A percentile compares a stretch with the other conserved stretches of the same genome.
Evolutionary conservation across 371 early-diverging fungal species (phyloP).

Genomic region (Rhizomucor miehei): DNA sequence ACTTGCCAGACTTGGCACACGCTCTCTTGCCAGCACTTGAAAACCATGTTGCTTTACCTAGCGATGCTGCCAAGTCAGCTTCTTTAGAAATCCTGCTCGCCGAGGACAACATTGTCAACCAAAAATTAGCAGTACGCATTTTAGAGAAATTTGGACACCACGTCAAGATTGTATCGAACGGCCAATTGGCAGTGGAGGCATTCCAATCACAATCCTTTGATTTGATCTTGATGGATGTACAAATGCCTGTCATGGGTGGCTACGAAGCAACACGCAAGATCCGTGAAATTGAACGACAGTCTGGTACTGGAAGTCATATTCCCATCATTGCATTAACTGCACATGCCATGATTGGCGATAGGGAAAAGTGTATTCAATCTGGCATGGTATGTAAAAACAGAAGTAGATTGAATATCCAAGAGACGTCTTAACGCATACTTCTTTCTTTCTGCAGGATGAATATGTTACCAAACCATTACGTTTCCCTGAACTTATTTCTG

Average conservation of each 20-base stretch:
- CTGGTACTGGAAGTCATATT: conserved; percentile 51
- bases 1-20: conserved; percentile 55
- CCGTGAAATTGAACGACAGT: conserved; percentile 53
- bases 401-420: too few relatives aligned
- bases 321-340: conserved; percentile 78
- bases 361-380: conserved; percentile 67
- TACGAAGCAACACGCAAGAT: conserved; percentile 70
- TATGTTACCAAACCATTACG: conserved; percentile 65
- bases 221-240: conserved; percentile 78
- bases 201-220: conserved; percentile 59
- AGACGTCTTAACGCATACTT: too few relatives aligned
- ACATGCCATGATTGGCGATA: conserved; percentile 74
- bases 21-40: conserved; percentile 68
- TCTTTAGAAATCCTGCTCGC: conserved; percentile 71
- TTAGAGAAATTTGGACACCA: conserved; percentile 72
- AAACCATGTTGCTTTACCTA: conserved; percentile 56
- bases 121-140: conserved; percentile 70
- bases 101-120: conserved; percentile 82
- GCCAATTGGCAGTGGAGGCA: conserved; percentile 68
- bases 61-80: conserved; percentile 45
- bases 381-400: conserved; percentile 60
- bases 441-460: conserved; percentile 30
- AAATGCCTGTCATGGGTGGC: conserved; percentile 77
- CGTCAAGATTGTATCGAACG: conserved; percentile 69
- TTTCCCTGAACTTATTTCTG: conserved; percentile 53